Conservation (phyloP, 805 yeast species). For the Lachancea meyersii region DNA sequence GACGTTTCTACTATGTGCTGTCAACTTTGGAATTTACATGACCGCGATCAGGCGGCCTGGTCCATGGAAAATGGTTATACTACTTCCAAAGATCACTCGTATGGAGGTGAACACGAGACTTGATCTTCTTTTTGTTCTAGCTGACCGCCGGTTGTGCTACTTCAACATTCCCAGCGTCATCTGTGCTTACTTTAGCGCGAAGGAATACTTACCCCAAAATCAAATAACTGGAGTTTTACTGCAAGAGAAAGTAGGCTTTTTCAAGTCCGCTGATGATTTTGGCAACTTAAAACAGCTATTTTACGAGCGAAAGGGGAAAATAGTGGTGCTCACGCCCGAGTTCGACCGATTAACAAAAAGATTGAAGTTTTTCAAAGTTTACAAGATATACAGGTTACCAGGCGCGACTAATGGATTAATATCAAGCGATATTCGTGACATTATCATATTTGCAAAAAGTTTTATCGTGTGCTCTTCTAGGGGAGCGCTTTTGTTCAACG, state of each 20-base stretch:
- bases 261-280: slow-evolving; percentile 63
- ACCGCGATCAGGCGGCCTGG: slow-evolving; percentile 24
- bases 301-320: slow-evolving; percentile 47
- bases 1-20: slow-evolving; percentile 50
- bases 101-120: slow-evolving; percentile 46
- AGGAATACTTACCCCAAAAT: slow-evolving; percentile 29
- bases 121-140: slow-evolving; percentile 50
- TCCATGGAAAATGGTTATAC: slow-evolving; percentile 56
- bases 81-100: slow-evolving; percentile 47
- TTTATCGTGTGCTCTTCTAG: slow-evolving; percentile 60
- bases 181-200: slow-evolving; percentile 46
- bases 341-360: slow-evolving; percentile 29
- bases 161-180: slow-evolving; percentile 58
- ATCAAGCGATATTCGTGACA: slow-evolving; percentile 51
- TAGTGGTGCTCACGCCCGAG: slow-evolving; percentile 37
- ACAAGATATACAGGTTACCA: slow-evolving; percentile 55
- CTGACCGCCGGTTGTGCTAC: slow-evolving; percentile 54
- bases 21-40: slow-evolving; percentile 57
- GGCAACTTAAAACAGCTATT: slow-evolving; percentile 50
- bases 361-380: slow-evolving; percentile 31
- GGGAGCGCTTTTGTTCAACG: slow-evolving; percentile 55
- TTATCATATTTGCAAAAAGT: slow-evolving; percentile 59
- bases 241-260: slow-evolving; percentile 51
- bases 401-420: slow-evolving; percentile 49
- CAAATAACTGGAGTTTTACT: slow-evolving; percentile 44